A percentile compares a stretch with the other conserved stretches of the same genome.
These are phyloP conservation scores for Pinus tabuliformis DNA, from an alignment of 75 land plant genomes.

Conservation along the genomic window DNA sequence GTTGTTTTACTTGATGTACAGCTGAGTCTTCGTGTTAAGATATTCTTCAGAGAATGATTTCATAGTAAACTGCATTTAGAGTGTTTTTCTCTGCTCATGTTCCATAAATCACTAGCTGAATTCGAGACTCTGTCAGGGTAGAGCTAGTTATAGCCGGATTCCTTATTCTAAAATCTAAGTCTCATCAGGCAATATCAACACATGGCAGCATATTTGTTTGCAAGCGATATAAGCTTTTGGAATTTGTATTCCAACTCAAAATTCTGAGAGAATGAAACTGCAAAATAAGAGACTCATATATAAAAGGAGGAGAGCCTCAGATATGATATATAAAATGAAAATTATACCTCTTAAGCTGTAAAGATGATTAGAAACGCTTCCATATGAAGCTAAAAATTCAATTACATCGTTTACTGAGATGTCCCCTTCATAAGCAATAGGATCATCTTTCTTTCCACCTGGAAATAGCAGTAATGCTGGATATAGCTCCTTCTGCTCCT, in stretches of 20 bases:
- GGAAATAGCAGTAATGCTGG: conserved; percentile 67
- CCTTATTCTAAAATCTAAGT: background rate
- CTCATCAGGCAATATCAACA: background rate
- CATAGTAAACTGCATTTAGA: background rate
- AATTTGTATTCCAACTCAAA: background rate
- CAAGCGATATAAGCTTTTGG: background rate
- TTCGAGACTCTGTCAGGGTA: background rate
- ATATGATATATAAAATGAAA: background rate
- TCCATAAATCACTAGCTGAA: background rate
- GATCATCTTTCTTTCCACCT: conserved; percentile 33
- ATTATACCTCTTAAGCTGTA: conserved; percentile 27
- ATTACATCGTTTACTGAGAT: conserved; percentile 36
- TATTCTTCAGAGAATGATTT: background rate
- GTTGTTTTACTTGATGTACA: background rate
- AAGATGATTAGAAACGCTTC: conserved; percentile 40
- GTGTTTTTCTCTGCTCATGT: background rate
- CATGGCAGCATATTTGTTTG: background rate
- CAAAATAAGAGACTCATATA: background rate
- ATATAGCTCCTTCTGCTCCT: conserved; percentile 55
- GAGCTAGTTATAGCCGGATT: background rate
- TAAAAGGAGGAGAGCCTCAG: background rate
- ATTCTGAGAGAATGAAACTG: background rate
- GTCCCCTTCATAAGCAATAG: conserved; percentile 58
- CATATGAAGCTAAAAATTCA: conserved; percentile 49
- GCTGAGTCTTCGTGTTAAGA: background rate